Base-by-base conservation (phyloP, 495 filamentous ascomycete genomes). In the Hypoxylon lienhwacheense region DNA sequence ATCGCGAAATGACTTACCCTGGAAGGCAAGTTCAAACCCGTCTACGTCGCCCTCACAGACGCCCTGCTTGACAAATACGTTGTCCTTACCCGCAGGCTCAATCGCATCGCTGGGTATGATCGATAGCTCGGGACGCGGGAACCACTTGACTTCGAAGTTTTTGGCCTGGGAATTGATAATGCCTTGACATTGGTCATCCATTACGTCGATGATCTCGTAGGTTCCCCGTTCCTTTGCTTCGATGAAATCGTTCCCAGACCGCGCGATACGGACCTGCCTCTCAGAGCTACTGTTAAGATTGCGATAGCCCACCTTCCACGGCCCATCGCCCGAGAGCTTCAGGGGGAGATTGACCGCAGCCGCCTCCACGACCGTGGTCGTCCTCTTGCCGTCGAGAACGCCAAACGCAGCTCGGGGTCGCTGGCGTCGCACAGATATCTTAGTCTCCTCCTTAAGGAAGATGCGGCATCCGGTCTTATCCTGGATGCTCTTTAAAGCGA, bases 41-140 rank as follows among this genome's bases (percentile, higher is more conserved):
- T 96, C 92, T 53, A 92, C 86, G 40, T 97, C 92, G 12, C 93
- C 92, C 71, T 98, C 90, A 60, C 93, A 98, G 42, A 98, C 83
- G 54, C 87, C 84, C n/a, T 81, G 77, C 67, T 92, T 88, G 51
- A 83, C 64, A 63, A 75, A 90, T 47, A 72, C 77, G 28, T 71
- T 71, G 43, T 67, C 77, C 40, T 59, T 57, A 44, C 69, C 65
- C 19, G 57, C 69, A 61, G 66, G 35, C 14, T 63, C 71, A 8
- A 90, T 72, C 20, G 80, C 71, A 4, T 83, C 74, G 26, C 81
- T 83, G 47, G 86, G 81, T 0, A 85, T 66, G 12, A 93, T 67
- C 17, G 76, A 78, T 25, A 97, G 77, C 41, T 84, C 75, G 5
- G 93, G 93, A 25, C 90, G 80, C 19, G 87, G 77, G 47, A 91